Conservation (phyloP, 2,329 filamentous ascomycete species). For the Aspergillus niger region DNA sequence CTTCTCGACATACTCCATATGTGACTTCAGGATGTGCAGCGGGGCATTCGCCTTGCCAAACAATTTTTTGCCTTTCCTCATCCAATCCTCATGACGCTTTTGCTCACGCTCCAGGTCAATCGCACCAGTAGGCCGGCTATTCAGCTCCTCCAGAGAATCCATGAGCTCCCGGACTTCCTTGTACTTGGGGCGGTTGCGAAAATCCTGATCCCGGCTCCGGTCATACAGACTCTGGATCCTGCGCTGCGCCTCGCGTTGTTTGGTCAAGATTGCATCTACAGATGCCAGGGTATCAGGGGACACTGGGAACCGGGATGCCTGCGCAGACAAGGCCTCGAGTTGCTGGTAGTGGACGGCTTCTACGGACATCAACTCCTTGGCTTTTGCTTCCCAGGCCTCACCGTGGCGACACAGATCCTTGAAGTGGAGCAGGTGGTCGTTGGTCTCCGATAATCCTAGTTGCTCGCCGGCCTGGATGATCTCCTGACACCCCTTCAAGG, state of each 20-base stretch:
- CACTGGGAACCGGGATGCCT: conserved; percentile 79
- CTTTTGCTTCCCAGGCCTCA: conserved; percentile 88
- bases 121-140: conserved; percentile 88
- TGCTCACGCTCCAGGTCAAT: conserved; percentile 92
- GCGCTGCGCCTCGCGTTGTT: conserved; percentile 90
- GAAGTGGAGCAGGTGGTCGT: conserved; percentile 76
- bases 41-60: conserved; percentile 98
- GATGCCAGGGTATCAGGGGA: conserved; percentile 75
- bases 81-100: conserved; percentile 97
- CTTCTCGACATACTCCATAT: conserved; percentile 90
- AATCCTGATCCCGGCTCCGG: conserved; percentile 72
- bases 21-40: conserved; percentile 88
- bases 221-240: conserved; percentile 82
- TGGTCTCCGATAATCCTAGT: conserved; percentile 75
- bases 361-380: conserved; percentile 86
- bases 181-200: conserved; percentile 80
- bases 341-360: conserved; percentile 93
- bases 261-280: conserved; percentile 90
- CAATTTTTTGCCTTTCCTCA: conserved; percentile 94
- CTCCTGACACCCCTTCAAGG: conserved; percentile 74
- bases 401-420: conserved; percentile 75
- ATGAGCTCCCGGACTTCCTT: conserved; percentile 87
- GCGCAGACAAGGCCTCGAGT: conserved; percentile 83
- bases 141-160: conserved; percentile 81
- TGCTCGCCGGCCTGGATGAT: conserved; percentile 77